phyloP scores from a whole-genome alignment of 1,284 basidiomycete genomes.

The Tilletiopsis washingtonensis region DNA sequence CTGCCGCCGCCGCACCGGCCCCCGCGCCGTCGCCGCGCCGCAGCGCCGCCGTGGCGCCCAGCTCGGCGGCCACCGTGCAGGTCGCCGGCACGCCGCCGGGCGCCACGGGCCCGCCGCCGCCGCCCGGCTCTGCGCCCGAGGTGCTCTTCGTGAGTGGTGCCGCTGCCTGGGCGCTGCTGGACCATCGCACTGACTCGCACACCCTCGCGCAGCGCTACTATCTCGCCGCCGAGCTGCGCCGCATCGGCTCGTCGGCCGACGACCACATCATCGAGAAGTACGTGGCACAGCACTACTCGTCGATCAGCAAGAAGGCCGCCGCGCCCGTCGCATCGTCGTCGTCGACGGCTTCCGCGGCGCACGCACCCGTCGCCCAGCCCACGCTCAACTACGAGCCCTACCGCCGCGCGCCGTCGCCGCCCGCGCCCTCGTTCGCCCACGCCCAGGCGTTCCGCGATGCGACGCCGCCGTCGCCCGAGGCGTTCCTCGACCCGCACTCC shows the following conservation, averaged over 20 bases:
- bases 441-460: neutral
- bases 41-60: neutral
- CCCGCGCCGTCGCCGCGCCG: neutral
- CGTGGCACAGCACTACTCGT: conserved; percentile 36
- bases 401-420: neutral
- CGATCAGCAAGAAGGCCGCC: neutral
- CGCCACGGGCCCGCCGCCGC: too few species aligned
- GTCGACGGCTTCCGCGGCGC: neutral
- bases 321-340: neutral
- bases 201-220: conserved; percentile 25
- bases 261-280: conserved; percentile 35
- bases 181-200: neutral
- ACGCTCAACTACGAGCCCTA: neutral
- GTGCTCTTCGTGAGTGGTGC: conserved; percentile 16
- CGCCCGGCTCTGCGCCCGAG: conserved; percentile 29
- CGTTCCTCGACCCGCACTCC: conserved; percentile 20
- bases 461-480: neutral
- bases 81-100: neutral
- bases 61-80: neutral
- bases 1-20: neutral
- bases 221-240: conserved; percentile 35
- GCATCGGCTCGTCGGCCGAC: conserved; percentile 32
- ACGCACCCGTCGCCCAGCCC: neutral
- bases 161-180: neutral
- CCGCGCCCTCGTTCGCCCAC: too few species aligned